These are phyloP conservation scores for Aspergillus incahuasiensis DNA, from an alignment of 495 filamentous ascomycete genomes.

Conservation along the genomic window DNA sequence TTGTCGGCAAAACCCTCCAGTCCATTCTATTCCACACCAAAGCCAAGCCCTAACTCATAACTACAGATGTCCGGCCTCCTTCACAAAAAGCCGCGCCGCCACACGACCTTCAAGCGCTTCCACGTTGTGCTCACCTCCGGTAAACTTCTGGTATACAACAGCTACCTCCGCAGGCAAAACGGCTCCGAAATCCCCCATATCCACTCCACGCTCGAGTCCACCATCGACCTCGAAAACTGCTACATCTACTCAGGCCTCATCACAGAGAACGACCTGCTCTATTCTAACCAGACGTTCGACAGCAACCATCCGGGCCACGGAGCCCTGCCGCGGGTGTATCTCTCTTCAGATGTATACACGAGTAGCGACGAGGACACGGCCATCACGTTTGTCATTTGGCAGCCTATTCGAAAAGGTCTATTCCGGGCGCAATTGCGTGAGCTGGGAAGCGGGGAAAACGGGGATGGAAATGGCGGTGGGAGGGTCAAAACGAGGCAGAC, in stretches of 20 bases:
- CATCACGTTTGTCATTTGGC: constrained; percentile 71
- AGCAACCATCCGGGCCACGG: constrained; percentile 60
- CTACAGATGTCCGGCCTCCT: constrained; percentile 60
- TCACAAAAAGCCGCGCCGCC: constrained; percentile 63
- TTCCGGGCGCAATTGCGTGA: constrained; percentile 52
- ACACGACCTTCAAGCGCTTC: constrained; percentile 57
- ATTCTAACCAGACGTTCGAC: constrained; percentile 67
- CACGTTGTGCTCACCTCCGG: constrained; percentile 61
- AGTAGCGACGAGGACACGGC: constrained; percentile 66
- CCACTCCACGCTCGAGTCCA: constrained; percentile 56
- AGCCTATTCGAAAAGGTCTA: constrained; percentile 53
- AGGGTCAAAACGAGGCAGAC: constrained; percentile 27
- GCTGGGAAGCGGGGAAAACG: constrained; percentile 28
- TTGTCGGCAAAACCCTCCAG: no score
- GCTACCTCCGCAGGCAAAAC: constrained; percentile 50
- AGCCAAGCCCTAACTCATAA: background rate
- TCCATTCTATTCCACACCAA: background rate
- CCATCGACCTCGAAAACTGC: constrained; percentile 60
- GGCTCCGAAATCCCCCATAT: constrained; percentile 57
- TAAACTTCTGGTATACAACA: constrained; percentile 60
- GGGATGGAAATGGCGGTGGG: background rate
- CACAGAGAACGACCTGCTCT: constrained; percentile 63
- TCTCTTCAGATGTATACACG: constrained; percentile 59
- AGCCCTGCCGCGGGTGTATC: constrained; percentile 60
- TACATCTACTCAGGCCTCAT: constrained; percentile 69